Base-by-base conservation (phyloP, 495 filamentous ascomycete genomes). In the Polyplosphaeria fusca region DNA sequence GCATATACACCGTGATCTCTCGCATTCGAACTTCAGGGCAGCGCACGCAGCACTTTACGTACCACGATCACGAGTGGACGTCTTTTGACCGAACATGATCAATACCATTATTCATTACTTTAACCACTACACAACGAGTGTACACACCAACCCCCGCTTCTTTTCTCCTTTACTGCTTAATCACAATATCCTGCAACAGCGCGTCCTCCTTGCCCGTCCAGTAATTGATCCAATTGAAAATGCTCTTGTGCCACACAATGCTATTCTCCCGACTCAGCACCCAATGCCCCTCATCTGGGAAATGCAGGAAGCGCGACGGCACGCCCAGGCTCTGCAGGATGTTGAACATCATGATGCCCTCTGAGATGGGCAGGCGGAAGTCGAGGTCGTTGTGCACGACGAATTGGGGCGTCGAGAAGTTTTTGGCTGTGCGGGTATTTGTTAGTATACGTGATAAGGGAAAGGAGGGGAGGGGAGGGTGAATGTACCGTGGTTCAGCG, bases 281-380 rank as follows among this genome's bases (percentile, higher is more conserved):
- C 74, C 74, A 78, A 51, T 81, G 78, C 12, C 72, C 68, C 64
- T 82, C 79, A 66, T 80, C 73, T 0, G 74, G 73, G 58, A 82
- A 83, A 46, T 74, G 76, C 51, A 84, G 60, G 52, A 80, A 73
- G 1, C 71, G 66, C 18, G 42, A 80, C 22, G 86, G 79, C 43
- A 79, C 72, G 23, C 75, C 76, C 4, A 71, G 63, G 30, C 71
- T 68, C 57, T 79, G 76, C 23, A 78, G 63, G 1, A 77, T 65
- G 64, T 80, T 79, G 64, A 78, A 80, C 5, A 75, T 47, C 39
- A 63, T 54, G 12, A 77, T 55, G 2, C 77, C 76, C 50, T 77
- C 74, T 0, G 69, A 57, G 1, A 76, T 64, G 14, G 72, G 65
- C 18, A 77, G 63, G 12, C 75, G 70, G 56, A 70, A 76, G 44